Percentiles rank a stretch among this genome's conserved stretches.
These are phyloP conservation scores for Mycena chlorophos DNA, from an alignment of 768 basidiomycete species.

Conservation along the genomic window DNA sequence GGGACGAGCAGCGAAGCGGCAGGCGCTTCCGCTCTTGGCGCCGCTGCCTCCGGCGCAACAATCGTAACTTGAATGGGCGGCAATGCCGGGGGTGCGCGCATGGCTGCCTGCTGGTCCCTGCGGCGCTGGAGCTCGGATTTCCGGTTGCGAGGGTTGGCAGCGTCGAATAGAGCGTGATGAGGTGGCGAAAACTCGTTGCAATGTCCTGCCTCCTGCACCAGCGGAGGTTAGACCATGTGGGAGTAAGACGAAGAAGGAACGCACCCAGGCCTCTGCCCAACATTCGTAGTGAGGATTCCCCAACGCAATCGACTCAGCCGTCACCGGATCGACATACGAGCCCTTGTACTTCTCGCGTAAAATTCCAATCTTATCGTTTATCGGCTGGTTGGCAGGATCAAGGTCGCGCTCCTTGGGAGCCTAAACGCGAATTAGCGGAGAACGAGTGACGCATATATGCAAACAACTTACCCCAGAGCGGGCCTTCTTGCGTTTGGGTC, in stretches of 20 bases:
- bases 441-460: neutral
- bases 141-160: neutral
- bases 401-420: constrained; percentile 1
- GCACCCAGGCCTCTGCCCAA: constrained; percentile 4
- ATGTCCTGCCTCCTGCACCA: neutral
- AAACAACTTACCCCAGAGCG: neutral
- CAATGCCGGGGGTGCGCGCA: neutral
- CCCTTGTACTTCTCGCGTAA: neutral
- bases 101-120: neutral
- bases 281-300: neutral
- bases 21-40: too few relatives aligned
- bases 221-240: neutral
- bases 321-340: neutral
- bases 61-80: neutral
- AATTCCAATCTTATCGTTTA: neutral
- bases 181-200: neutral
- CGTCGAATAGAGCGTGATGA: neutral
- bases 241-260: neutral
- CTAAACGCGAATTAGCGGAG: neutral
- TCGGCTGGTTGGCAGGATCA: neutral
- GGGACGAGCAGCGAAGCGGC: neutral
- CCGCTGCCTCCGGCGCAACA: neutral
- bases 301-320: neutral
- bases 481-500: neutral
- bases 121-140: neutral